Evolutionary conservation across 257 asterid genomes (phyloP), one percentile per base, ranked within the genome.

Genomic region (Paraleonurus japonicus): DNA sequence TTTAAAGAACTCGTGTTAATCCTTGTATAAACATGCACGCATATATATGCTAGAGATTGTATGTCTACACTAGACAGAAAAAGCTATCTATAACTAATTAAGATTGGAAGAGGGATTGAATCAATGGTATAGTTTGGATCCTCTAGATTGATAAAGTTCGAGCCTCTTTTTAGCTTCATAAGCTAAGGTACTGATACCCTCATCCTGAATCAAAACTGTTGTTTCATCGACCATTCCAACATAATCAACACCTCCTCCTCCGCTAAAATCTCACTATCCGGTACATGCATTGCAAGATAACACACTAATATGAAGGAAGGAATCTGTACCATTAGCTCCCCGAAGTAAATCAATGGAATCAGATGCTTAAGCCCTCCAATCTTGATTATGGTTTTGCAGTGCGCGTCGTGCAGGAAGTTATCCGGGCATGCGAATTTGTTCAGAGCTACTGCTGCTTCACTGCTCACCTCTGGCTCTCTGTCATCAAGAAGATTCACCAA

Each of bases 131-230:
- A 76, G 81, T 57, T 81, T 85, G 1, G 90, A 66, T 10, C 70
- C 78, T 73, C 92, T 86, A 1, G 96, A 82, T 50, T 90, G 96
- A 65, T 86, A 90, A 16, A 88, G 85, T 66, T 84, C 92, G 79
- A 88, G 71, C 60, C 92, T 88, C 76, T 80, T 85, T 72, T 86
- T 90, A 16, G 82, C 94, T 73, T 90, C 97, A 4, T 32, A 75
- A 1, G 80, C 89, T 26, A 88, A 72, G 5, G 75, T 75, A 11
- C 76, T 83, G 1, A 88, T 76, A 0, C 65, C 70, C 2, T 86
- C 75, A 32, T 85, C 94, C 50, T 84, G 95, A 85, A 78, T 85
- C 3, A 90, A 41, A 24, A 24, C 12, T 71, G 63, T 54, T 86
- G 94, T 47, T 88, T 88, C 12, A 84, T 73, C 8, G 89, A 78